phyloP scores from a whole-genome alignment of 2,329 filamentous ascomycete genomes.

The Periconia macrospinosa region DNA sequence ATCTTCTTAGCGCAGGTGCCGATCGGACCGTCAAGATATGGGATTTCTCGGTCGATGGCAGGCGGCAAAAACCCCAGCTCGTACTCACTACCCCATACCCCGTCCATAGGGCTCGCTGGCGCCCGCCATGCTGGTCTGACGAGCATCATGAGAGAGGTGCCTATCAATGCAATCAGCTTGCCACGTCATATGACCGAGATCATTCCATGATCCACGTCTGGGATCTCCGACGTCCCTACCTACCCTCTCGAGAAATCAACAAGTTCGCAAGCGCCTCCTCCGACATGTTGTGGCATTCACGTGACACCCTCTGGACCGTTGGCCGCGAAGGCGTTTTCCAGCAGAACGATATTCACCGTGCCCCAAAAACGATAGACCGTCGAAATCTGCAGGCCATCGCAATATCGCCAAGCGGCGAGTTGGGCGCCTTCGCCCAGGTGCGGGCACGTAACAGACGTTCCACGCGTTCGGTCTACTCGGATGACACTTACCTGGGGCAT shows the following conservation, averaged over 20 bases:
- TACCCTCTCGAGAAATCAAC: constrained; percentile 65
- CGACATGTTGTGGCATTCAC: constrained; percentile 66
- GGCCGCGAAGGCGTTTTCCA: constrained; percentile 63
- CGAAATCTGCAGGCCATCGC: constrained; percentile 59
- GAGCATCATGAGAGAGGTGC: constrained; percentile 55
- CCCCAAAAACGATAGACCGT: constrained; percentile 60
- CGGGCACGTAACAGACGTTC: constrained; percentile 48
- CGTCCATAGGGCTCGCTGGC: constrained; percentile 65
- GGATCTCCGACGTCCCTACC: constrained; percentile 63
- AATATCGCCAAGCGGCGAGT: constrained; percentile 60
- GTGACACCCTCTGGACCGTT: constrained; percentile 67
- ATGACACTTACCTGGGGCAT: constrained; percentile 43
- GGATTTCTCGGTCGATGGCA: constrained; percentile 61
- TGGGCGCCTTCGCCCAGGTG: constrained; percentile 58
- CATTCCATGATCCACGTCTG: constrained; percentile 65
- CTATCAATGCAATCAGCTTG: constrained; percentile 64
- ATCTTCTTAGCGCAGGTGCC: constrained; percentile 63
- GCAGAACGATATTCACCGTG: constrained; percentile 64
- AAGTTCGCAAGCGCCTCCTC: constrained; percentile 58
- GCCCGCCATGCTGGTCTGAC: constrained; percentile 60
- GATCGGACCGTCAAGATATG: constrained; percentile 66
- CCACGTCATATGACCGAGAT: constrained; percentile 64
- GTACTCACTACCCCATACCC: constrained; percentile 63
- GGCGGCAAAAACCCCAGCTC: constrained; percentile 61
- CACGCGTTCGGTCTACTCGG: constrained; percentile 44